phyloP scores from a whole-genome alignment of 2,329 filamentous ascomycete genomes.

The Aspergillus sp. region DNA sequence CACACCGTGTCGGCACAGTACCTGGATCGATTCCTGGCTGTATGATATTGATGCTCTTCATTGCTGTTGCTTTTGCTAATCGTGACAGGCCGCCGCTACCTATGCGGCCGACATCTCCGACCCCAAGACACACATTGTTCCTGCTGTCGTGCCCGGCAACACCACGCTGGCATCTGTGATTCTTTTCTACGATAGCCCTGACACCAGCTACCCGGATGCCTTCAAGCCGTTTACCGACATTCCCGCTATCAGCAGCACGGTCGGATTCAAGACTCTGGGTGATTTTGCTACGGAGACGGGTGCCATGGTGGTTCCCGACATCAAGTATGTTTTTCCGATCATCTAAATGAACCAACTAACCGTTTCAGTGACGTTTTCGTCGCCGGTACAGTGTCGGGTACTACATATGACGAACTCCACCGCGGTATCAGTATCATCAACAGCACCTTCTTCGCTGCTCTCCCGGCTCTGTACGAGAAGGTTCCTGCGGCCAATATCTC shows the following conservation, averaged over 20 bases:
- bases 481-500: slow-evolving; percentile 32
- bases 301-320: slow-evolving; percentile 25
- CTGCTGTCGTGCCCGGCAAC: slow-evolving; percentile 21
- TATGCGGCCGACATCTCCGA: slow-evolving; percentile 25
- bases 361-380: slow-evolving; percentile 29
- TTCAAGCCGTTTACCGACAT: slow-evolving; percentile 34
- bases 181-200: slow-evolving; percentile 34
- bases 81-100: slow-evolving; percentile 17
- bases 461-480: slow-evolving; percentile 33
- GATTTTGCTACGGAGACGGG: slow-evolving; percentile 29
- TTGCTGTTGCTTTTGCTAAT: slow-evolving; percentile 1
- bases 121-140: slow-evolving; percentile 25
- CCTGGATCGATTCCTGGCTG: slow-evolving; percentile 20
- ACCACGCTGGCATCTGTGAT: slow-evolving; percentile 28
- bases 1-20: slow-evolving; percentile 19
- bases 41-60: slow-evolving; percentile 2
- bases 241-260: slow-evolving; percentile 26
- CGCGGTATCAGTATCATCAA: slow-evolving; percentile 37
- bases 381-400: slow-evolving; percentile 28
- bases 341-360: background rate
- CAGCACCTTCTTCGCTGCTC: slow-evolving; percentile 32
- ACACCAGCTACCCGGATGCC: slow-evolving; percentile 23
- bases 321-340: slow-evolving; percentile 21
- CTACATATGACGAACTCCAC: slow-evolving; percentile 25
- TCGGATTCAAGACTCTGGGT: slow-evolving; percentile 31